phyloP scores from a whole-genome alignment of 257 asterid species.

The Salvia hispanica region DNA sequence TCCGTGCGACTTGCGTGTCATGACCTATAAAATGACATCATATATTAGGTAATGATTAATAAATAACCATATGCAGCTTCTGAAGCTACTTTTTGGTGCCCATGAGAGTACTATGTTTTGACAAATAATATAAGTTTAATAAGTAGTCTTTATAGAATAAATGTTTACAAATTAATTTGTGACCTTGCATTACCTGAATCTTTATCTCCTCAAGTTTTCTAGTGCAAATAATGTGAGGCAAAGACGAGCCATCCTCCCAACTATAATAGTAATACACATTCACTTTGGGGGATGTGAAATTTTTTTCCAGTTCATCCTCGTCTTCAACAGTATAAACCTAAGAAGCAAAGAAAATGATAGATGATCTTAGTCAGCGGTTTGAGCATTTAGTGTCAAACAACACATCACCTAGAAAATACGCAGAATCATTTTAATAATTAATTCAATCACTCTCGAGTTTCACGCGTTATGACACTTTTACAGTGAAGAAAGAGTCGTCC shows the following conservation, averaged over 20 bases:
- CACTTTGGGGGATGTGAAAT: constrained; percentile 74
- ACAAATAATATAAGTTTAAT: constrained; percentile 29
- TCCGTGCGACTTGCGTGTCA: no score
- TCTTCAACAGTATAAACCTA: constrained; percentile 91
- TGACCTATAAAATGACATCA: no score
- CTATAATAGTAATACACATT: constrained; percentile 56
- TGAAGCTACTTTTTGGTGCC: constrained; percentile 61
- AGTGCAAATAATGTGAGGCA: constrained; percentile 24
- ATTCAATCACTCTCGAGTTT: no score
- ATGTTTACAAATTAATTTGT: constrained; percentile 26
- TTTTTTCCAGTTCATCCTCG: constrained; percentile 62
- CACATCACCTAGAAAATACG: no score
- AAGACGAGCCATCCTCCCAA: constrained; percentile 44
- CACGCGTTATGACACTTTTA: no score
- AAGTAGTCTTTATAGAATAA: constrained; percentile 16
- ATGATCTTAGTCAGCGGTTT: not conserved
- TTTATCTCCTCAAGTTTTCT: constrained; percentile 21
- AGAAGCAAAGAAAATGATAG: constrained; percentile 19
- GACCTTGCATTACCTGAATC: constrained; percentile 60
- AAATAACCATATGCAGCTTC: constrained; percentile 44
- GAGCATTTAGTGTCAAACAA: no score
- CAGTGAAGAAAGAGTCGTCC: no score
- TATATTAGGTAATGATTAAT: no score
- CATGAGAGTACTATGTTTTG: constrained; percentile 46
- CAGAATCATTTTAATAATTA: no score